These are phyloP conservation scores for Tulasnella calospora DNA, from an alignment of 768 basidiomycete genomes.

Conservation along the genomic window DNA sequence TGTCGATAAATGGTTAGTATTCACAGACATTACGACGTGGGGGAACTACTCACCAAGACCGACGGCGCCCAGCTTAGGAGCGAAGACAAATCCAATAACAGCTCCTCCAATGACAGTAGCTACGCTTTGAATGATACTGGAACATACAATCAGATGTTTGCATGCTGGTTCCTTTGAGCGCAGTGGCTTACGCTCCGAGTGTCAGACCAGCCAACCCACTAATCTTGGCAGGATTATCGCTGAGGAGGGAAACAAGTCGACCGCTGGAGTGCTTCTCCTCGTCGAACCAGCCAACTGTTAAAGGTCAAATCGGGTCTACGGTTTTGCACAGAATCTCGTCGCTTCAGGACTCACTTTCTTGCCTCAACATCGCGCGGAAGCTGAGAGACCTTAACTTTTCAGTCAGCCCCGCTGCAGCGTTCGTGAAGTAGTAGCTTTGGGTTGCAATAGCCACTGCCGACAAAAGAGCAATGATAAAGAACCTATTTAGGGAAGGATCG, in stretches of 20 bases:
- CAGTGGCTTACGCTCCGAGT: constrained; percentile 50
- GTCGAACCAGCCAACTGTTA: constrained; percentile 77
- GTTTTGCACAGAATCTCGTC: not conserved
- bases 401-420: constrained; percentile 64
- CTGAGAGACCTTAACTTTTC: constrained; percentile 61
- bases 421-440: constrained; percentile 67
- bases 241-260: constrained; percentile 66
- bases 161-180: not conserved
- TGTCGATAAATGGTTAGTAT: not conserved
- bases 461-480: constrained; percentile 39
- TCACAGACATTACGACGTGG: not conserved
- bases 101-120: constrained; percentile 65
- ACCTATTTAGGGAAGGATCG: constrained; percentile 3
- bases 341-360: constrained; percentile 59
- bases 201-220: constrained; percentile 83
- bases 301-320: constrained; percentile 3
- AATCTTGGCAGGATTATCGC: constrained; percentile 85
- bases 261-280: constrained; percentile 76
- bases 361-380: constrained; percentile 77
- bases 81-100: constrained; percentile 69
- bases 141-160: not conserved
- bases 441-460: constrained; percentile 47
- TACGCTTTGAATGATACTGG: constrained; percentile 70
- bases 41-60: constrained; percentile 35
- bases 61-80: constrained; percentile 70